Evolutionary conservation across 805 yeast genomes (phyloP), one percentile per base, ranked within the genome.

Genomic region (Lachancea sp.): DNA sequence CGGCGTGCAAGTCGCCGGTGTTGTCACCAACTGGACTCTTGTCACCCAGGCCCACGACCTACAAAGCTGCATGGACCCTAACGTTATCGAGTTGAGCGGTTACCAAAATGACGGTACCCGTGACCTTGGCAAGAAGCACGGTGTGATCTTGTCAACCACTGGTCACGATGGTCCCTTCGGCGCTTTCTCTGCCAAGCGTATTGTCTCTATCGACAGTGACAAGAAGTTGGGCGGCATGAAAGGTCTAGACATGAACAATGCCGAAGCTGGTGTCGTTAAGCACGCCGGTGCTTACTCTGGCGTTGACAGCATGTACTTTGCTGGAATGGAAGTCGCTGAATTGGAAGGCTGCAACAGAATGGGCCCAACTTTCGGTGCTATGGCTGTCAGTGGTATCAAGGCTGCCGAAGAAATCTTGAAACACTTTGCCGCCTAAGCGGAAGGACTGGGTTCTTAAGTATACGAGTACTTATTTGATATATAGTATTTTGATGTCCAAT

Each of bases 141-240:
- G 64, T 54, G 77, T 83, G 41, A 76, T 82, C 42, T 67, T 83
- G 43, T 80, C 87, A 12, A 77, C 87, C 47, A 76, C 86, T 23
- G 90, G 89, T 44, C 89, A 82, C 56, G 90, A 82, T 58, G 89
- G 90, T 54, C 88, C 87, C 38, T 79, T 81, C 64, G 89, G 89
- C 45, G 88, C 89, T 6, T 80, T 80, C 66, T 73, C 78, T 46
- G 87, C 83, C 47, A 82, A 82, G 70, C 74, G 89, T 63, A 69
- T 76, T 36, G 77, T 71, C 18, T 64, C 71, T 40, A 66, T 74
- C 49, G 78, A 76, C 32, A 51, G 58, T 18, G 46, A 66, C 42
- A 61, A 69, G 49, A 65, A 70, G 55, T 67, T 79, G 51, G 78
- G 75, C 25, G 84, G 81, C 39, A 82, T 82, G 89, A 76, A 82